Evolutionary conservation across 148 eudicot species (phyloP).

Genomic region (Rhododendron vialii): DNA sequence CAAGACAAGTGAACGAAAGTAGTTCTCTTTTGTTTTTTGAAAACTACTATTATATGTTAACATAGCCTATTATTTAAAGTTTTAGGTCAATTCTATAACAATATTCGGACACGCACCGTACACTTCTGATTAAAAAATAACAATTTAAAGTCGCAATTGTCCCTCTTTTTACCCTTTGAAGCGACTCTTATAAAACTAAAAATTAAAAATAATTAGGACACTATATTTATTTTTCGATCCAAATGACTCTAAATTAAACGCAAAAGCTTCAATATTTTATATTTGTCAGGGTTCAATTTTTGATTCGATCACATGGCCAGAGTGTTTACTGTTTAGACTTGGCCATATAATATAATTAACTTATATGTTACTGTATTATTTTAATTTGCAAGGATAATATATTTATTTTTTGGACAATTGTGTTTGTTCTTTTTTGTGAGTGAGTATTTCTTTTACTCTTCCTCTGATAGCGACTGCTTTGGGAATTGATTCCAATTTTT

Average conservation of each 20-base stretch:
- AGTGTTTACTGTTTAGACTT: not conserved
- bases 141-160: not conserved
- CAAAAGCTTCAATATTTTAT: not conserved
- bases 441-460: not conserved
- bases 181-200: not conserved
- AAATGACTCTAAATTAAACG: too few relatives aligned
- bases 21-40: too few relatives aligned
- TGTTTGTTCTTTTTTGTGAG: not conserved
- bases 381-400: not conserved
- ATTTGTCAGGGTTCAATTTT: not conserved
- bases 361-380: not conserved
- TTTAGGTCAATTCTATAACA: not conserved
- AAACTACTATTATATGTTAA: too few relatives aligned
- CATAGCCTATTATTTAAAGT: not conserved
- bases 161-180: not conserved
- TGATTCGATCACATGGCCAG: not conserved
- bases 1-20: too few relatives aligned
- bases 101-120: not conserved
- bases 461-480: slow-evolving; percentile 15
- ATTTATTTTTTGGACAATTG: not conserved
- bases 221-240: too few relatives aligned
- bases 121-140: not conserved
- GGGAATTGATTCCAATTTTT: slow-evolving; percentile 21
- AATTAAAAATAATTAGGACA: too few relatives aligned
- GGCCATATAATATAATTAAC: not conserved